A percentile compares a stretch with the other conserved stretches of the same genome.
Conservation (phyloP, 306 rosid species). For the Datisca glomerata region DNA sequence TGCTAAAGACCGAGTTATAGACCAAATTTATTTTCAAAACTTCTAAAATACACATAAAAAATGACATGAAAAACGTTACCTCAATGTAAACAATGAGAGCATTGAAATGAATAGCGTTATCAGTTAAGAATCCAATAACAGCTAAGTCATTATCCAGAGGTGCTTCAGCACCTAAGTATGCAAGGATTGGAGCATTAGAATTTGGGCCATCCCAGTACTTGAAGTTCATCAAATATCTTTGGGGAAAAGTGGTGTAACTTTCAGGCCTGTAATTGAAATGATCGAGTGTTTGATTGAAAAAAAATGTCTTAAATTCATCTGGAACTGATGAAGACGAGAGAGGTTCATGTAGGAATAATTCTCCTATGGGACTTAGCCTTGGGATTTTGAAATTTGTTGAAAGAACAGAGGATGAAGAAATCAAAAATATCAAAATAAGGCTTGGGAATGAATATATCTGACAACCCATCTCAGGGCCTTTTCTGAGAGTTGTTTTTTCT, state of each 20-base stretch:
- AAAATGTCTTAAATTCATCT: conserved; percentile 29
- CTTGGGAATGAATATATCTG: conserved; percentile 7
- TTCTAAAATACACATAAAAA: neutral
- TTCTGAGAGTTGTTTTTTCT: neutral
- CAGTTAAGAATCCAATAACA: conserved; percentile 37
- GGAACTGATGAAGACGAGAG: neutral
- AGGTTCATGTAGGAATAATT: conserved; percentile 10
- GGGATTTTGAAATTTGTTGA: conserved; percentile 23
- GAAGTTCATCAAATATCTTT: conserved; percentile 49
- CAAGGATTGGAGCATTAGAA: conserved; percentile 50
- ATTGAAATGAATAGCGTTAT: conserved; percentile 43
- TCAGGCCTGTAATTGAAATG: conserved; percentile 62
- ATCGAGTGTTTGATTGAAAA: conserved; percentile 45
- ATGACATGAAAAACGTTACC: conserved; percentile 19
- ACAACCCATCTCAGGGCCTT: conserved; percentile 1
- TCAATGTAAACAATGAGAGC: conserved; percentile 60
- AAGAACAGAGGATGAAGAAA: conserved; percentile 13
- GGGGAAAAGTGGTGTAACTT: conserved; percentile 45
- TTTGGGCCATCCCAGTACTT: conserved; percentile 62
- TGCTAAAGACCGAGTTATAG: conserved; percentile 23
- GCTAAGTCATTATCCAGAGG: conserved; percentile 22
- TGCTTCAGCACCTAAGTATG: conserved; percentile 47
- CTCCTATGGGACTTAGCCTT: conserved; percentile 34
- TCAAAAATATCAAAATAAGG: conserved; percentile 16
- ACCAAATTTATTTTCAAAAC: neutral